Evolutionary conservation across 352 stramenopile species (phyloP).

Genomic region (Globisporangium paroecandrum): DNA sequence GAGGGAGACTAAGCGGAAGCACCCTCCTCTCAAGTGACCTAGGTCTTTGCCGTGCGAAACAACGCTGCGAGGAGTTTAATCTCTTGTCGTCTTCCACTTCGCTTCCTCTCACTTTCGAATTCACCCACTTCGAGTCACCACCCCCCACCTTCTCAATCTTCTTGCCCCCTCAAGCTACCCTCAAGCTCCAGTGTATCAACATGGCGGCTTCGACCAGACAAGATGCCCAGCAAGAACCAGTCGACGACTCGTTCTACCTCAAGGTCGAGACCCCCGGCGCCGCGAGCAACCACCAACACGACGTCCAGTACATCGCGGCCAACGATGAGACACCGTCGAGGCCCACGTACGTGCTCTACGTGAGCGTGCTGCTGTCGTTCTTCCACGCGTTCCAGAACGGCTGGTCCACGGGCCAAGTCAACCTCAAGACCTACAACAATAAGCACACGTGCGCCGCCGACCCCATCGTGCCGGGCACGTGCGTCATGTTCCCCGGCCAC

Average conservation of each 20-base stretch:
- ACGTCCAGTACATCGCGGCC: neutral
- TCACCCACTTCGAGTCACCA: neutral
- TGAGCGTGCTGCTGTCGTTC: constrained; percentile 30
- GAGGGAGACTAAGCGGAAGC: no score
- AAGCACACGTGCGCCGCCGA: constrained; percentile 36
- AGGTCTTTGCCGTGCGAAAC: neutral
- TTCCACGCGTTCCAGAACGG: constrained; percentile 50
- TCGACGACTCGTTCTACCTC: neutral
- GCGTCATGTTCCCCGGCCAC: constrained; percentile 37
- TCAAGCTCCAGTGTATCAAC: neutral
- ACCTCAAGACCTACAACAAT: constrained; percentile 57
- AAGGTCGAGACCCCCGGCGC: constrained; percentile 10
- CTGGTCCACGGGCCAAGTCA: constrained; percentile 55
- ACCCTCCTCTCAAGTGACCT: neutral
- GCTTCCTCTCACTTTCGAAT: neutral
- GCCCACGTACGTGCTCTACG: constrained; percentile 28
- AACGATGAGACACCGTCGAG: constrained; percentile 9
- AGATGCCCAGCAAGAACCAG: neutral
- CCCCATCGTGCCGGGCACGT: constrained; percentile 30
- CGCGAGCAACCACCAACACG: neutral
- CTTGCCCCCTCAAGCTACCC: neutral
- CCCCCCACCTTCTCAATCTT: neutral
- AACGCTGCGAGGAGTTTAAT: neutral
- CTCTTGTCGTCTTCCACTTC: neutral
- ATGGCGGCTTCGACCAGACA: neutral